These are phyloP conservation scores for Closterium sp. DNA, from an alignment of 139 green algal species.

Conservation along the genomic window DNA sequence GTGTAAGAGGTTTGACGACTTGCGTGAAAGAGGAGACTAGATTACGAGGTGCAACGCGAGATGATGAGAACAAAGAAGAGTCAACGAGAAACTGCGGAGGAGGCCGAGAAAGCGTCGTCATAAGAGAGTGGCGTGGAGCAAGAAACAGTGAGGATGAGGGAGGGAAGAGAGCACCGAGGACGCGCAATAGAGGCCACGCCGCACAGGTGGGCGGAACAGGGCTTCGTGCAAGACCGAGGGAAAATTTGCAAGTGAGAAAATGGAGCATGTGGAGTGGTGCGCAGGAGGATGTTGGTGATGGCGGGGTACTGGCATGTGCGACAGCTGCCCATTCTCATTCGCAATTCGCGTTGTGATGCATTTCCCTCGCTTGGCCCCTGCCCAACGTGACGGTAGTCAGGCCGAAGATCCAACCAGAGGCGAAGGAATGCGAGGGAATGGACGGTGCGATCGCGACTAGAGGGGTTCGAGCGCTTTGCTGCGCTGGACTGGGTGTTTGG, in stretches of 20 bases:
- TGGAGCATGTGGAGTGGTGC: no score
- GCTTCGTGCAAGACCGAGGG: no score
- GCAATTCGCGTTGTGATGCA: neutral
- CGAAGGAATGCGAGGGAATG: neutral
- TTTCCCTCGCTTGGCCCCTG: no score
- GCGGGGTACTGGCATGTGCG: neutral
- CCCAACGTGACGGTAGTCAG: neutral
- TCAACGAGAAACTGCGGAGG: neutral
- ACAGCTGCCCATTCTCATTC: neutral
- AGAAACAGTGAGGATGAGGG: no score
- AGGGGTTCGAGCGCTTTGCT: neutral
- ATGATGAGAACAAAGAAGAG: neutral
- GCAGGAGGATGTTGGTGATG: neutral
- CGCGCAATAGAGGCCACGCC: no score
- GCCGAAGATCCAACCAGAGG: neutral
- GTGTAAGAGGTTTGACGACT: neutral
- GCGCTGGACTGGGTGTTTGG: neutral
- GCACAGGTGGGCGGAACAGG: no score
- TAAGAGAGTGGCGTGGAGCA: neutral
- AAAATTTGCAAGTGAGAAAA: no score
- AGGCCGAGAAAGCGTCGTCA: neutral
- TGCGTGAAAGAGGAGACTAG: neutral
- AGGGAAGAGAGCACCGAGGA: neutral
- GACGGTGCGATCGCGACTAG: neutral
- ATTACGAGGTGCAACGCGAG: neutral